Base-by-base conservation (phyloP, 2,329 filamentous ascomycete genomes). In the Neocatenulostroma microsporum region DNA sequence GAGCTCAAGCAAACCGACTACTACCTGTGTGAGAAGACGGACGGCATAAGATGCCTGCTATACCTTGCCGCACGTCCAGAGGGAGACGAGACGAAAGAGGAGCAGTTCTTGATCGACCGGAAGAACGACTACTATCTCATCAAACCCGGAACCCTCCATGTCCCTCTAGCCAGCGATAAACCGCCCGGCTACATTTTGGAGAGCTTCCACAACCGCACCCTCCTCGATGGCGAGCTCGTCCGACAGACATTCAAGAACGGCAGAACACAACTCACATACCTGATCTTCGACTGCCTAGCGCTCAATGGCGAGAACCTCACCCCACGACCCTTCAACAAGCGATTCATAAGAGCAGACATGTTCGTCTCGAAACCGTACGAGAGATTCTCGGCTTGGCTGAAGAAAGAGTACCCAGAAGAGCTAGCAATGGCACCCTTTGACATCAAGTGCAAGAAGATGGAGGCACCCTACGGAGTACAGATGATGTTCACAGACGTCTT, bases 1-100 rank as follows among this genome's bases (percentile, higher is more conserved):
- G 87, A 93, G 64, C 73, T 98, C 23, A 78, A 81, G 44, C 72
- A 73, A 40, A 72, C 83, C 56, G 91, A 96, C 63, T 98, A 96
- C 68, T 98, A 88, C 59, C 83, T 98, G 47, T 95, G 89, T 69
- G 91, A 98, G 64, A 98, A 98, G 68, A 94, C 89, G 1, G 91
- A 98, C 58, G 91, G 91, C 37, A 85, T 96, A 46, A 80, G 91
- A 46, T 95, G 93, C 61, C 75, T 98, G n/a, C 76, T 98, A 47
- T 96, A 93, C 68, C 78, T 91, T 47, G 86, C 84, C 34, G 67
- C 69, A 17, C 72, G 78, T 27, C 58, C 67, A 5, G 68, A 67
- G 36, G 48, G 57, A 32, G 30, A 30, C 14, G 42, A 34, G 20
- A 30, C 30, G 6, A 18, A 33, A 11, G 86, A 93, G 58, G 74